Conservation (phyloP, 2,329 filamentous ascomycete genomes). For the Spiromastix sp. region DNA sequence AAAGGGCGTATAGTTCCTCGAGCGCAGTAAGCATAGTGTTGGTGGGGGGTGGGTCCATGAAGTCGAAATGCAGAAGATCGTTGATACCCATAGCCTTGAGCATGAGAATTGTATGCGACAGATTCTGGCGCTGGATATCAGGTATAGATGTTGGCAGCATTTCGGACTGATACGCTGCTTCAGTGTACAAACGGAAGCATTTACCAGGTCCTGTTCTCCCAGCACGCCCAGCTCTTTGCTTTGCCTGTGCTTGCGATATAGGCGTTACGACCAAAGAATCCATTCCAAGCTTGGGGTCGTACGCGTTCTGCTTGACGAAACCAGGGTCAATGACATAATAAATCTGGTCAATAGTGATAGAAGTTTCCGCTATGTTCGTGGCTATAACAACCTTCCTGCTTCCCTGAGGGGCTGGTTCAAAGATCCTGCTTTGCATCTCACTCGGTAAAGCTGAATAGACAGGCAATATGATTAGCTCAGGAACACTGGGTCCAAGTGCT, state of each 20-base stretch:
- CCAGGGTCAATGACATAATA: slow-evolving; percentile 96
- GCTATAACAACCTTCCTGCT: slow-evolving; percentile 91
- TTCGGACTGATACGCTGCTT: slow-evolving; percentile 89
- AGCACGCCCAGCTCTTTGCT: slow-evolving; percentile 84
- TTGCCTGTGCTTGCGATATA: slow-evolving; percentile 92
- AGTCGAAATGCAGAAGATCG: slow-evolving; percentile 92
- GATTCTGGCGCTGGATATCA: slow-evolving; percentile 90
- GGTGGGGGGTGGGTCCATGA: slow-evolving; percentile 96
- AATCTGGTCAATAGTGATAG: slow-evolving; percentile 94
- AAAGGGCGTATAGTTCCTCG: slow-evolving; percentile 87
- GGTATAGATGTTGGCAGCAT: slow-evolving; percentile 95
- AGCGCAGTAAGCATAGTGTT: slow-evolving; percentile 96
- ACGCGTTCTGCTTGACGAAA: slow-evolving; percentile 96
- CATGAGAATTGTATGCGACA: slow-evolving; percentile 90
- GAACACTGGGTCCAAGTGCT: slow-evolving; percentile 77
- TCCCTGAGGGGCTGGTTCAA: slow-evolving; percentile 81
- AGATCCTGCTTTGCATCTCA: slow-evolving; percentile 89
- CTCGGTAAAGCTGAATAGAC: slow-evolving; percentile 92
- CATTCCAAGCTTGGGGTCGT: slow-evolving; percentile 96
- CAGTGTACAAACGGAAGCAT: slow-evolving; percentile 90
- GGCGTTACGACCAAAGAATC: slow-evolving; percentile 91
- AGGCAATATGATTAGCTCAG: slow-evolving; percentile 82
- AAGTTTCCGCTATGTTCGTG: slow-evolving; percentile 96
- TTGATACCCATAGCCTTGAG: slow-evolving; percentile 99
- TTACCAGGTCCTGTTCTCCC: slow-evolving; percentile 93